Evolutionary conservation across 176 grass and related monocot genomes (phyloP).

Genomic region (Zizania latifolia): DNA sequence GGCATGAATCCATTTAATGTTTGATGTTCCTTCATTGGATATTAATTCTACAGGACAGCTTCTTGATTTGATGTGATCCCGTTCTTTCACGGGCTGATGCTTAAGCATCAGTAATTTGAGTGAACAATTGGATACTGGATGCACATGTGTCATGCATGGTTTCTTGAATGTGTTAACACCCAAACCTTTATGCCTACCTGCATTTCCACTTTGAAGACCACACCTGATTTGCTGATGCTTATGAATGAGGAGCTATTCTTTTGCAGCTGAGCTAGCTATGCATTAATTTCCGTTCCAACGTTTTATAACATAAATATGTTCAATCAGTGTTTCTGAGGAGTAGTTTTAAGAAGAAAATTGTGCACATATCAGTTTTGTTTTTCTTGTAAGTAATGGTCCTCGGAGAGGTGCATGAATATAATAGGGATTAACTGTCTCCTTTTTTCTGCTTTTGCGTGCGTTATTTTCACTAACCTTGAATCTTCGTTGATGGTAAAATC

Average conservation of each 20-base stretch:
- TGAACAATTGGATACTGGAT: not conserved
- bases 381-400: no score
- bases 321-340: not conserved
- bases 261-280: not conserved
- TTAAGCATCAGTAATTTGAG: not conserved
- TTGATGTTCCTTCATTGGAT: no score
- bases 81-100: not conserved
- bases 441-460: no score
- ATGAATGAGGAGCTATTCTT: not conserved
- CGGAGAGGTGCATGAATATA: no score
- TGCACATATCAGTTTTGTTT: no score
- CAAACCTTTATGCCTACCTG: not conserved
- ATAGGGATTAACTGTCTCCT: no score
- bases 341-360: not conserved
- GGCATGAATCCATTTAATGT: no score
- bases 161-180: constrained; percentile 8
- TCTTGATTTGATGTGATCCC: not conserved
- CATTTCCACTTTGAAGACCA: not conserved
- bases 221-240: not conserved
- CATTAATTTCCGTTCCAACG: not conserved
- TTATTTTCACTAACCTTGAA: no score
- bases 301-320: not conserved
- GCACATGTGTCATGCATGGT: not conserved
- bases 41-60: not conserved
- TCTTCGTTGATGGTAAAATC: no score